A percentile compares a stretch with the other conserved stretches of the same genome.
Evolutionary conservation across 139 green algal species (phyloP).

Genomic region (Picochlorum sp.): DNA sequence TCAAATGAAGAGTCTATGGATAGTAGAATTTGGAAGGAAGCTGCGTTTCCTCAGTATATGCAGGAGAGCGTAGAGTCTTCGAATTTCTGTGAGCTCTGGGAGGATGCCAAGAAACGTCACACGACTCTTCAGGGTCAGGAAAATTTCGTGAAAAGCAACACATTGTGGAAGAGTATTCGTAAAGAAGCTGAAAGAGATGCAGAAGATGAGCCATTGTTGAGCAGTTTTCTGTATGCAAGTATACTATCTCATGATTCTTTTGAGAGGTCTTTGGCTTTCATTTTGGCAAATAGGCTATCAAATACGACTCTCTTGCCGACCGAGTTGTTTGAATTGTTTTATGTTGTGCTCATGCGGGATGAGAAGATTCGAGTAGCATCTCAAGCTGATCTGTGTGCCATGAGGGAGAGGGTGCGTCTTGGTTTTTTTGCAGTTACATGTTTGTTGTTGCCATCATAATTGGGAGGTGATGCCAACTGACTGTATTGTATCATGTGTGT

Average conservation of each 20-base stretch:
- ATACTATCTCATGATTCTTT: slow-evolving; percentile 52
- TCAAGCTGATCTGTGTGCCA: slow-evolving; percentile 35
- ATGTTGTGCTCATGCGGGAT: slow-evolving; percentile 19
- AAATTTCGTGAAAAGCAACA: not conserved
- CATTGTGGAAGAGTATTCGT: slow-evolving; percentile 10
- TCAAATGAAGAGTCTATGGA: not conserved
- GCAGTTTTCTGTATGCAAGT: slow-evolving; percentile 51
- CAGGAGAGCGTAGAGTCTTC: slow-evolving; percentile 10
- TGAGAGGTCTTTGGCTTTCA: slow-evolving; percentile 41
- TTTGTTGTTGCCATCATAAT: not conserved
- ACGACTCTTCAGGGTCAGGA: not conserved
- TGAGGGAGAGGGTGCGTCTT: slow-evolving; percentile 33
- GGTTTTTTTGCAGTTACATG: too few species aligned
- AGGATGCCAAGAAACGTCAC: slow-evolving; percentile 9
- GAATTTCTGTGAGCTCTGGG: slow-evolving; percentile 12
- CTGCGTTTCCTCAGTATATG: slow-evolving; percentile 13
- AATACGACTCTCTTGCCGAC: slow-evolving; percentile 49
- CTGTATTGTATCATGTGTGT: not conserved
- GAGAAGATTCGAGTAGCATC: slow-evolving; percentile 23
- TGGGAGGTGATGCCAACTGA: not conserved
- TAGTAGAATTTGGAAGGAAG: slow-evolving; percentile 8
- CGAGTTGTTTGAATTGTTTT: slow-evolving; percentile 40
- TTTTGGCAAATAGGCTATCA: slow-evolving; percentile 50
- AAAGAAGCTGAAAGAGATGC: slow-evolving; percentile 40
- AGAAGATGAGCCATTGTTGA: slow-evolving; percentile 42